Conservation (phyloP, 2,329 filamentous ascomycete species). For the Xylariaceae sp. region DNA sequence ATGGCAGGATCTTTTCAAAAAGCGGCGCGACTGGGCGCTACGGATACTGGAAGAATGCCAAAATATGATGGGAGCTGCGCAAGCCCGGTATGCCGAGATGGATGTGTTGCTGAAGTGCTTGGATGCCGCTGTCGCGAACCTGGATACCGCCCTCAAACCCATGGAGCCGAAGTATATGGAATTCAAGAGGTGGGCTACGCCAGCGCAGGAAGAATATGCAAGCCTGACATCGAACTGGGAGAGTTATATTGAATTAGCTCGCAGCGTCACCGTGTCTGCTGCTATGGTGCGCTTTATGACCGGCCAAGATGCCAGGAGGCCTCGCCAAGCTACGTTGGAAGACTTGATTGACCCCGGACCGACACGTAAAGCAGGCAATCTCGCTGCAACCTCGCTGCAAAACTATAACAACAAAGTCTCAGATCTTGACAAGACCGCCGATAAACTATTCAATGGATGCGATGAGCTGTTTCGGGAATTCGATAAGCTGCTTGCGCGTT, state of each 20-base stretch:
- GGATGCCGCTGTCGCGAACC: conserved; percentile 79
- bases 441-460: conserved; percentile 56
- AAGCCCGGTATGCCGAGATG: conserved; percentile 65
- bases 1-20: conserved; percentile 84
- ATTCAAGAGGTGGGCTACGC: conserved; percentile 63
- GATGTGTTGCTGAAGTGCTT: conserved; percentile 73
- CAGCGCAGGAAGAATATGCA: conserved; percentile 62
- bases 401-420: conserved; percentile 56
- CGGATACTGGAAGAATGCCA: conserved; percentile 64
- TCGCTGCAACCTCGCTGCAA: conserved; percentile 53
- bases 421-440: conserved; percentile 56
- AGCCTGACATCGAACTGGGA: conserved; percentile 63
- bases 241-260: conserved; percentile 59
- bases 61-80: conserved; percentile 55
- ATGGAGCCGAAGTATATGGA: conserved; percentile 69
- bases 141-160: conserved; percentile 67
- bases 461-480: conserved; percentile 59
- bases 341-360: conserved; percentile 72
- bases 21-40: conserved; percentile 74
- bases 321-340: conserved; percentile 56
- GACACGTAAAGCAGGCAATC: conserved; percentile 64
- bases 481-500: conserved; percentile 52
- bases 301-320: conserved; percentile 39
- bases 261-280: conserved; percentile 57
- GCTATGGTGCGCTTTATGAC: conserved; percentile 65